Percentiles rank a stretch among this genome's conserved stretches.
These are phyloP conservation scores for Candida hungchunana DNA, from an alignment of 805 yeast genomes.

Conservation along the genomic window DNA sequence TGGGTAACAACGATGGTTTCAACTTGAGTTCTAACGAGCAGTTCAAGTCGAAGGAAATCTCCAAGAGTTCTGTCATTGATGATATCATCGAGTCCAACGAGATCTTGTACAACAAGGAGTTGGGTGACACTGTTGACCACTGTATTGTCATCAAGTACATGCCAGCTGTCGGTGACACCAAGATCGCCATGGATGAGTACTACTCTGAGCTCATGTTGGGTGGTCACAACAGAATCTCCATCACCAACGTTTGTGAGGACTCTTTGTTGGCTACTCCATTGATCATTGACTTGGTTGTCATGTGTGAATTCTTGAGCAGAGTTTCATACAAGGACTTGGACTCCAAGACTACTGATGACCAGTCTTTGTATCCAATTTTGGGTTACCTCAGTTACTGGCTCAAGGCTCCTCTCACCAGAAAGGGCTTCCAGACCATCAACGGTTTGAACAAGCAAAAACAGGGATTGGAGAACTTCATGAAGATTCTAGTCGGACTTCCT, in stretches of 20 bases:
- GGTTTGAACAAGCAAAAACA: constrained; percentile 93
- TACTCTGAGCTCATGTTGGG: constrained; percentile 96
- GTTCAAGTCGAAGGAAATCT: constrained; percentile 92
- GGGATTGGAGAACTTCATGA: constrained; percentile 86
- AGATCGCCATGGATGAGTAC: constrained; percentile 98
- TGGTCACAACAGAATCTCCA: constrained; percentile 91
- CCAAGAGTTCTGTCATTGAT: constrained; percentile 89
- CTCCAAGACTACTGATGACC: constrained; percentile 26
- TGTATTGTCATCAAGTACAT: constrained; percentile 93
- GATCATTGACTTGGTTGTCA: constrained; percentile 84
- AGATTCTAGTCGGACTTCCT: constrained; percentile 86
- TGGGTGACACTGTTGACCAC: constrained; percentile 80
- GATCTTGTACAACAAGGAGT: constrained; percentile 75
- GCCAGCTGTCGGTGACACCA: constrained; percentile 92
- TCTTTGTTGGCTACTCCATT: constrained; percentile 92
- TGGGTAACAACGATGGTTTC: constrained; percentile 95
- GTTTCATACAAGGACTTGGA: constrained; percentile 66
- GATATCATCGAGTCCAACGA: constrained; percentile 88
- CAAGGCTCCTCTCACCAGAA: constrained; percentile 92
- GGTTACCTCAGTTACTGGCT: constrained; percentile 91
- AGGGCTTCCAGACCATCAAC: constrained; percentile 85
- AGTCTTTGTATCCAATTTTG: constrained; percentile 74
- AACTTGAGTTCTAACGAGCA: constrained; percentile 89
- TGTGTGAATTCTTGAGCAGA: constrained; percentile 87
- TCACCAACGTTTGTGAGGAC: constrained; percentile 96